phyloP scores from a whole-genome alignment of 305 asterid genomes.

The Withania somnifera region DNA sequence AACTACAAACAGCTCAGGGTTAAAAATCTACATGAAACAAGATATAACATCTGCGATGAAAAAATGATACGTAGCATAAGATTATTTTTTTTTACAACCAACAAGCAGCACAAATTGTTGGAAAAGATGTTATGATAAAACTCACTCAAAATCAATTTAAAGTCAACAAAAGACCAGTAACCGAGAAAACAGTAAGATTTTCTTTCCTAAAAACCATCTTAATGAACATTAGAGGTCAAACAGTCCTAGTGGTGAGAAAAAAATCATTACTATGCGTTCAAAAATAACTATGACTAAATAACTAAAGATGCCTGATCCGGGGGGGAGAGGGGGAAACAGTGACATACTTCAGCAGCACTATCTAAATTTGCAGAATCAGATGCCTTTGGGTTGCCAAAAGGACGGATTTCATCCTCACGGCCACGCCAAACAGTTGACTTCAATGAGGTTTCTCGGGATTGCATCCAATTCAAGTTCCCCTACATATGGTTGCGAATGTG shows the following conservation, averaged over 20 bases:
- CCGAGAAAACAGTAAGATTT: neutral
- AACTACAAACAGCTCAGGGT: neutral
- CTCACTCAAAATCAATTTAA: neutral
- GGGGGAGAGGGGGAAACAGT: neutral
- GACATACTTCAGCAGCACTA: conserved; percentile 87
- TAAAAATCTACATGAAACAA: neutral
- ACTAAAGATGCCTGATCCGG: neutral
- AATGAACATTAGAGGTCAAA: neutral
- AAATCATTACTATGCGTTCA: neutral
- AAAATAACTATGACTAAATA: neutral
- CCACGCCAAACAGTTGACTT: conserved; percentile 96
- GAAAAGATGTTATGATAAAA: neutral
- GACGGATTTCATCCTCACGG: conserved; percentile 92
- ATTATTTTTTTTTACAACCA: neutral
- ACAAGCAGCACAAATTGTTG: neutral
- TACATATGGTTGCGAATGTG: conserved; percentile 24
- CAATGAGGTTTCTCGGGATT: conserved; percentile 85
- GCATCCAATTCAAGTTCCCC: conserved; percentile 99
- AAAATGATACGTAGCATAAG: neutral
- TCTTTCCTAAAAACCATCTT: neutral
- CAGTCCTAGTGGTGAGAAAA: neutral
- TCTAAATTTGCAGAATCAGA: conserved; percentile 99
- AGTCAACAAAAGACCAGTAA: neutral
- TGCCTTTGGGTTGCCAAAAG: conserved; percentile 94
- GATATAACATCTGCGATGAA: neutral